Base-by-base conservation (phyloP, 2,329 filamentous ascomycete species). In the Diaporthe ampelina region DNA sequence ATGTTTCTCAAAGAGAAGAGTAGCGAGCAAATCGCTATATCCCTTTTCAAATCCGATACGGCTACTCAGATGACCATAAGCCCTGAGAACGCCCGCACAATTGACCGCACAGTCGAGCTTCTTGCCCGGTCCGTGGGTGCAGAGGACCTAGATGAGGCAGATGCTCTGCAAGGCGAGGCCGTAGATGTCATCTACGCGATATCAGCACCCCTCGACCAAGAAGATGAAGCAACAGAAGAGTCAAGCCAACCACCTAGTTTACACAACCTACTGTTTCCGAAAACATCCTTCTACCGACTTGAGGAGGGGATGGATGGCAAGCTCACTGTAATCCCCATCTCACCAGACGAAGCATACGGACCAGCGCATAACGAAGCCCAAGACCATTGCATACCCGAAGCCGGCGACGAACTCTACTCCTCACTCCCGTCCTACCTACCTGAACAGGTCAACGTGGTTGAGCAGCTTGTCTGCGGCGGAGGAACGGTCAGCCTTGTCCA, bases 111-210 rank as follows among this genome's bases (percentile, higher is more conserved):
- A 21, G 9, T 67, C 21, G 48, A 35, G 61, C 29, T 52, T 17
- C 61, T 67, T 19, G 61, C 43, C 26, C 43, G 32, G 37, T 50
- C 61, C 19, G 6, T 67, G 26, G 32, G 26, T 32, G 32, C 61
- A 32, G 26, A 71, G 35, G 52, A 70, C 57, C 29, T 57, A 35
- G 45, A 72, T 21, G 58, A 72, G 19, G 29, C 61, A 26, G 57
- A 72, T 43, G 70, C 45, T 19, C 29, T 72, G 24, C 57, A 65
- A 58, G 58, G 65, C 37, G 48, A 72, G 45, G 70, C 58, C 54
- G 24, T 72, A 7, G 48, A 45, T 13, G 57, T 32, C 17, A 56
- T 57, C 26, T 72, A 72, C 43, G 21, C 61, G 6, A 32, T 50
- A 35, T 40, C 45, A 15, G 19, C 29, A 10, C 8, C 43, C 13